Evolutionary conservation across 2,329 filamentous ascomycete species (phyloP).

Genomic region (Dryadomyces sulphureus): DNA sequence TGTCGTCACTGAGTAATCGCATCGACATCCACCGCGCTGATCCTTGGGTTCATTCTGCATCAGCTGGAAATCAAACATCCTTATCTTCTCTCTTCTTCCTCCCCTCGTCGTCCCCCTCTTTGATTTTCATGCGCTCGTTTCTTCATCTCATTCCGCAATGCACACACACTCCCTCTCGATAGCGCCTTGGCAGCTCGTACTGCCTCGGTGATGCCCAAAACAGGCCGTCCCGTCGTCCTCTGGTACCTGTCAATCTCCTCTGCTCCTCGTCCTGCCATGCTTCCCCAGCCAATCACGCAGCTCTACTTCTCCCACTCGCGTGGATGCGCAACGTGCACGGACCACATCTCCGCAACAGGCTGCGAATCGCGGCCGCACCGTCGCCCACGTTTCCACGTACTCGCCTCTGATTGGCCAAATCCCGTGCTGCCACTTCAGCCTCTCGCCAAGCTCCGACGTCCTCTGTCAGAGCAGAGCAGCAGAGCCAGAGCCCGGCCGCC

Average conservation of each 20-base stretch:
- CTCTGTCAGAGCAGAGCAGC: too few species aligned
- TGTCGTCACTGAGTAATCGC: too few species aligned
- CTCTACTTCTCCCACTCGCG: not conserved
- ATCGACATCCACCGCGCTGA: too few species aligned
- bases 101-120: too few species aligned
- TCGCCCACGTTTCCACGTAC: constrained; percentile 8
- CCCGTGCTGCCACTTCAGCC: not conserved
- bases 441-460: not conserved
- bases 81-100: too few species aligned
- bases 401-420: constrained; percentile 5
- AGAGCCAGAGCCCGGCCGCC: too few species aligned
- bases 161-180: not conserved
- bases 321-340: constrained; percentile 4
- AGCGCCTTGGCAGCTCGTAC: not conserved
- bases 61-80: too few species aligned
- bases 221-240: not conserved
- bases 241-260: not conserved
- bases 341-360: constrained; percentile 3
- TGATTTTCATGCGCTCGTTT: too few species aligned
- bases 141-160: not conserved
- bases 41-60: too few species aligned
- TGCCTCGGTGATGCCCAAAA: not conserved
- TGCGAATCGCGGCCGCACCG: constrained; percentile 6
- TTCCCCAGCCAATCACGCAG: constrained; percentile 8
- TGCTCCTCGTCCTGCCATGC: not conserved